Percentiles rank a stretch among this genome's conserved stretches.
These are phyloP conservation scores for Chalciporus chontae DNA, from an alignment of 768 basidiomycete genomes.

Conservation along the genomic window DNA sequence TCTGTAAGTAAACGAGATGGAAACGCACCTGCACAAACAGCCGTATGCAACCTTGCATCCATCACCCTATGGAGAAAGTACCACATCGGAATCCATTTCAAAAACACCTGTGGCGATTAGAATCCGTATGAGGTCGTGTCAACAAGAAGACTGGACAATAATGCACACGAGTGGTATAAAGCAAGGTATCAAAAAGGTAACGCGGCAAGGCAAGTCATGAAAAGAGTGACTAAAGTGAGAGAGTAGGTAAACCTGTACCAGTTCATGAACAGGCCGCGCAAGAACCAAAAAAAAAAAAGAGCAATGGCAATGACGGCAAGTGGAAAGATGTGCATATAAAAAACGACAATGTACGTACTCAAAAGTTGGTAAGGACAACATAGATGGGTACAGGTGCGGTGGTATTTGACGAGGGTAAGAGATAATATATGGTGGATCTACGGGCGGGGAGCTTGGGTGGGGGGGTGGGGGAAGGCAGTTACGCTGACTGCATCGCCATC, in stretches of 20 bases:
- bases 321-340: conserved; percentile 6
- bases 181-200: background rate
- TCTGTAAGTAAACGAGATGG: too few species aligned
- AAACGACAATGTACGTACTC: conserved; percentile 14
- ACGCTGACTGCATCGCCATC: conserved; percentile 24
- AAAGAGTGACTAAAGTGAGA: conserved; percentile 13
- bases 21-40: too few species aligned
- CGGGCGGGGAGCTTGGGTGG: conserved; percentile 12
- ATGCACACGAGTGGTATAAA: conserved; percentile 8
- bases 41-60: too few species aligned
- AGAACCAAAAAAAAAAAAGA: background rate
- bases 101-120: background rate
- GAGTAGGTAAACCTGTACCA: conserved; percentile 13
- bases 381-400: conserved; percentile 5
- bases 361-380: conserved; percentile 9
- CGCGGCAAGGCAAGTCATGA: conserved; percentile 7
- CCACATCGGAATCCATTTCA: background rate
- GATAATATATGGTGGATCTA: conserved; percentile 2
- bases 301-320: conserved; percentile 1
- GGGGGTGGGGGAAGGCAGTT: conserved; percentile 30
- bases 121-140: background rate
- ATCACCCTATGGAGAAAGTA: too few species aligned
- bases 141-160: conserved; percentile 5
- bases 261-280: conserved; percentile 8
- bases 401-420: background rate